Evolutionary conservation across 2,329 filamentous ascomycete species (phyloP).

Genomic region (Exophiala spinifera): DNA sequence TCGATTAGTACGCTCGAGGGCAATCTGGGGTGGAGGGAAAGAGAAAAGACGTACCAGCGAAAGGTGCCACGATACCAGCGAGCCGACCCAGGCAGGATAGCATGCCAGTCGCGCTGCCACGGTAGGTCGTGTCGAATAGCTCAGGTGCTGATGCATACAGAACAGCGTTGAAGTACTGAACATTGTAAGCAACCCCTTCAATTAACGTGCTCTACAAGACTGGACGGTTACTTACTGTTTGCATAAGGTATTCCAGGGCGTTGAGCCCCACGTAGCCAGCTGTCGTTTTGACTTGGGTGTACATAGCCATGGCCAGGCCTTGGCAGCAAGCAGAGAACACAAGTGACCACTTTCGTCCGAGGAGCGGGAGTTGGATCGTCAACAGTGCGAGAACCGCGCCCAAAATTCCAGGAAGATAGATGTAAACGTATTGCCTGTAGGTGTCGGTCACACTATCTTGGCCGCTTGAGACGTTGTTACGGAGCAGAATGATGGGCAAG

Average conservation of each 20-base stretch:
- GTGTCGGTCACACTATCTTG: conserved; percentile 28
- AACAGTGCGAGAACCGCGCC: conserved; percentile 40
- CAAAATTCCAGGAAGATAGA: conserved; percentile 36
- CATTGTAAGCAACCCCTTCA: conserved; percentile 25
- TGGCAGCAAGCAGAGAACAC: conserved; percentile 43
- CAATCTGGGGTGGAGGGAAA: background rate
- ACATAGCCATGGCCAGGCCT: conserved; percentile 37
- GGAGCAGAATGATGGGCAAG: conserved; percentile 34
- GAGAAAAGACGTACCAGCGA: conserved; percentile 12
- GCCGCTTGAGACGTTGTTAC: conserved; percentile 31
- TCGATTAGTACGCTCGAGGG: background rate
- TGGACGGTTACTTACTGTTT: conserved; percentile 27
- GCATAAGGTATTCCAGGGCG: conserved; percentile 54
- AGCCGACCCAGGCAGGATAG: conserved; percentile 19
- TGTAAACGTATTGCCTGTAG: conserved; percentile 37
- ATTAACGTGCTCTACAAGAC: background rate
- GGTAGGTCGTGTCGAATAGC: conserved; percentile 37
- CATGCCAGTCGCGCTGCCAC: conserved; percentile 21
- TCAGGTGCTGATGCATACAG: conserved; percentile 54
- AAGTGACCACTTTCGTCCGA: conserved; percentile 40
- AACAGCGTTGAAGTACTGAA: conserved; percentile 48
- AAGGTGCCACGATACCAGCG: conserved; percentile 22
- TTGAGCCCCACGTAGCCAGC: conserved; percentile 50
- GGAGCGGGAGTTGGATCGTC: conserved; percentile 42
- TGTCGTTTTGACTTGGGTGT: conserved; percentile 44